These are phyloP conservation scores for Solioccasus polychromus DNA, from an alignment of 768 basidiomycete genomes.

Conservation along the genomic window DNA sequence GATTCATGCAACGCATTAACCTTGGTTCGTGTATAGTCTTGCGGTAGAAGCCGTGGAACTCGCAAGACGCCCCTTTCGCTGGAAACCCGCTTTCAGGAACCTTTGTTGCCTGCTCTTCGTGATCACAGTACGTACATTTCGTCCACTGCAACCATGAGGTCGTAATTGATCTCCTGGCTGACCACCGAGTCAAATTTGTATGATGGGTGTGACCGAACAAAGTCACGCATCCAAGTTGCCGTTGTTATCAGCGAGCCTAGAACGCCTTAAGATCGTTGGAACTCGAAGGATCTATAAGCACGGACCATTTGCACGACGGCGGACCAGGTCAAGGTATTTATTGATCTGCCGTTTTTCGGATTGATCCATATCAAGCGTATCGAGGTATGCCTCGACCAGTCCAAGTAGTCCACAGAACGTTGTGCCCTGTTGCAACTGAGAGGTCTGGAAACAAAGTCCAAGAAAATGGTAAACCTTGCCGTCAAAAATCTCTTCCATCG, in stretches of 20 bases:
- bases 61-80: constrained; percentile 69
- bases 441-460: background rate
- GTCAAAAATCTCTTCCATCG: constrained; percentile 88
- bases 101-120: background rate
- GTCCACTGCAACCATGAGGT: constrained; percentile 84
- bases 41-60: constrained; percentile 63
- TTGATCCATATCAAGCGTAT: constrained; percentile 75
- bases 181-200: constrained; percentile 95
- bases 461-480: constrained; percentile 62
- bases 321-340: constrained; percentile 78
- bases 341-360: constrained; percentile 60
- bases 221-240: constrained; percentile 91
- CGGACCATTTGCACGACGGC: constrained; percentile 76
- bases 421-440: constrained; percentile 42
- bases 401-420: constrained; percentile 79
- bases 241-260: constrained; percentile 79
- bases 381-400: constrained; percentile 80
- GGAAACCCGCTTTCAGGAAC: constrained; percentile 5
- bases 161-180: constrained; percentile 88
- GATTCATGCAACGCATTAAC: constrained; percentile 27
- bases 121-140: constrained; percentile 74
- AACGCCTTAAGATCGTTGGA: constrained; percentile 2
- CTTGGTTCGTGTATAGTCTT: constrained; percentile 43
- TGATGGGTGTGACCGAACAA: constrained; percentile 85
- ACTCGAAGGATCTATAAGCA: constrained; percentile 1